phyloP scores from a whole-genome alignment of 1,139 yeast species.

The Geotrichum fermentans region DNA sequence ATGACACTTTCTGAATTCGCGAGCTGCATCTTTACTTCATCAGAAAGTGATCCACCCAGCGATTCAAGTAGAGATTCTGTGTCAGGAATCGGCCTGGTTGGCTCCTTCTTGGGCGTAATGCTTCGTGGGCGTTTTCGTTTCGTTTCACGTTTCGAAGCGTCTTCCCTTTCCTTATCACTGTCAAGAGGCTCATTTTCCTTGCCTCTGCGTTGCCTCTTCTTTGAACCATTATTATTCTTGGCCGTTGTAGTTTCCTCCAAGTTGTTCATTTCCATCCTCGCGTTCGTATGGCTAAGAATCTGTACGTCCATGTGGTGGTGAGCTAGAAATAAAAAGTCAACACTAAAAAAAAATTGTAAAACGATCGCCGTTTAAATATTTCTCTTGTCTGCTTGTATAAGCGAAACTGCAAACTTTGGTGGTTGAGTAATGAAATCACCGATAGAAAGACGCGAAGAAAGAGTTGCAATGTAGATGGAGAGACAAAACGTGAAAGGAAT shows the following conservation, averaged over 20 bases:
- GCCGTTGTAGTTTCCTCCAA: background rate
- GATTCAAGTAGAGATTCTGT: conserved; percentile 4
- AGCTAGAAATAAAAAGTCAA: background rate
- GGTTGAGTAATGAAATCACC: too few relatives aligned
- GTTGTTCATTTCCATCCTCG: conserved; percentile 1
- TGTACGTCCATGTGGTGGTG: background rate
- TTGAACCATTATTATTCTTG: background rate
- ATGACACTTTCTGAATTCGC: conserved; percentile 12
- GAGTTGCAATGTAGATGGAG: too few relatives aligned
- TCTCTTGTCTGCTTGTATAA: background rate
- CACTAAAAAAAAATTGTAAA: background rate
- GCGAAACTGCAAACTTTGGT: background rate
- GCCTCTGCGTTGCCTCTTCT: background rate
- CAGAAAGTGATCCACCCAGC: conserved; percentile 10
- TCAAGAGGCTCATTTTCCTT: background rate
- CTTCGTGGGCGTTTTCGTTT: background rate
- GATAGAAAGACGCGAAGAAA: too few relatives aligned
- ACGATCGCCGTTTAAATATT: background rate
- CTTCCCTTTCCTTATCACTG: background rate
- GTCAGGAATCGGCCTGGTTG: background rate
- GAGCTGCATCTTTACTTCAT: conserved; percentile 6
- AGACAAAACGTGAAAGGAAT: too few relatives aligned
- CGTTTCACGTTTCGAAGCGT: background rate
- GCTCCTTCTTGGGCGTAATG: background rate
- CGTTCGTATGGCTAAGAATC: background rate